Evolutionary conservation across 805 yeast species (phyloP).

Genomic region (Sugiyamaella marilandica): DNA sequence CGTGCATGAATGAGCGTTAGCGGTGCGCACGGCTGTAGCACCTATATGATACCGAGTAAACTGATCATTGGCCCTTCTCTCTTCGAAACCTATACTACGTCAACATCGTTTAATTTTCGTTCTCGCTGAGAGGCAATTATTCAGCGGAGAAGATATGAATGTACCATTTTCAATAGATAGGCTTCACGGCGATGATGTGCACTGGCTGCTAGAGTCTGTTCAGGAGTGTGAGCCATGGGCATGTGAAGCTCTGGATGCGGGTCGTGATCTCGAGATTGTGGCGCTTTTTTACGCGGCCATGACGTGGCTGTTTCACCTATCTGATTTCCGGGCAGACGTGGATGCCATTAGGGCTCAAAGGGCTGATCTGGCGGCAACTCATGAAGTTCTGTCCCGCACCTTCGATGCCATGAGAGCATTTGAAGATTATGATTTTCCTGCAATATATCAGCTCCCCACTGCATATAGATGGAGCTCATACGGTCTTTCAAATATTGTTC

Average conservation of each 20-base stretch:
- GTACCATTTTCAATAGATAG: too few species aligned
- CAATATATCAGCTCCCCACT: conserved; percentile 2
- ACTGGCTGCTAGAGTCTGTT: too few species aligned
- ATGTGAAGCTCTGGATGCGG: neutral
- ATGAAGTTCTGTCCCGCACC: neutral
- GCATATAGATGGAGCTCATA: neutral
- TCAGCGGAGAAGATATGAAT: too few species aligned
- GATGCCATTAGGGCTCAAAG: neutral
- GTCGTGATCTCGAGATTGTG: neutral
- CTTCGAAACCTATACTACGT: too few species aligned
- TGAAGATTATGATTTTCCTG: neutral
- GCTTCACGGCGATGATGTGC: too few species aligned
- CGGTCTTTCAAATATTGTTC: neutral
- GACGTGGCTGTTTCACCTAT: neutral
- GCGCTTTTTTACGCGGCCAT: neutral
- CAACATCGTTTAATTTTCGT: too few species aligned
- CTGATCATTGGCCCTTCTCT: too few species aligned
- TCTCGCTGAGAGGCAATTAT: too few species aligned
- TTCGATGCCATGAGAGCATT: neutral
- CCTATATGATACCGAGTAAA: too few species aligned
- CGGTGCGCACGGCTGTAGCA: too few species aligned
- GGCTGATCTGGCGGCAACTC: neutral
- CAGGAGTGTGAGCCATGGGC: neutral
- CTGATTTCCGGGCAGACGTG: neutral
- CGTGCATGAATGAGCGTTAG: neutral